Evolutionary conservation across 805 yeast genomes (phyloP), one percentile per base, ranked within the genome.

Genomic region (Maudiozyma barnettii): DNA sequence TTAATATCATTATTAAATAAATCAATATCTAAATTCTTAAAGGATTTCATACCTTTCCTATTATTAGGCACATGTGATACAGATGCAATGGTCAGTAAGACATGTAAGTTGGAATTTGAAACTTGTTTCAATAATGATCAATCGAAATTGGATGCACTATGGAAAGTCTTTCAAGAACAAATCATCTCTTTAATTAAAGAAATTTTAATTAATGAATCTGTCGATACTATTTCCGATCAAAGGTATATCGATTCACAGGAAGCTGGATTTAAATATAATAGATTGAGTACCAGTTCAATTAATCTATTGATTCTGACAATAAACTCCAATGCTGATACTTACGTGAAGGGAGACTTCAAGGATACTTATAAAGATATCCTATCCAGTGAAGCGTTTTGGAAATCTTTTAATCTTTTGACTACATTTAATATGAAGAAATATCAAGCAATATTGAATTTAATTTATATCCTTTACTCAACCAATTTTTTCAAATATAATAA

Each of bases 21-120:
- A 54, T 66, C 67, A 38, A 78, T 78, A 47, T 69, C 81, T 22
- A 84, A 78, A 53, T 83, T 82, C 61, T 68, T 91, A 51, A 80
- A 79, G 50, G 83, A 84, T 53, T 73, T 84, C 0, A 71, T 87
- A 7, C 93, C 95, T 0, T 66, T 82, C 1, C 79, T 95, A 80
- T 56, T 90, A 5, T 71, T 78, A 23, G 95, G 95, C 0, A 57
- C 74, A 2, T 83, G 72, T 58, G 98, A 91, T 56, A 58, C 73
- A 2, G 97, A 90, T 53, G 62, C 78, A 41, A 51, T 73, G 1
- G 91, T 84, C 0, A 67, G 82, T 0, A 67, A 64, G 29, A 63
- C 79, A 0, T 76, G 88, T 14, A 55, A 57, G 18, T 62, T 67
- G 10, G 68, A 77, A 10, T 60, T 89, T 29, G 61, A 68, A 16